phyloP scores from a whole-genome alignment of 139 green algal species.

The Micromonas pusilla region DNA sequence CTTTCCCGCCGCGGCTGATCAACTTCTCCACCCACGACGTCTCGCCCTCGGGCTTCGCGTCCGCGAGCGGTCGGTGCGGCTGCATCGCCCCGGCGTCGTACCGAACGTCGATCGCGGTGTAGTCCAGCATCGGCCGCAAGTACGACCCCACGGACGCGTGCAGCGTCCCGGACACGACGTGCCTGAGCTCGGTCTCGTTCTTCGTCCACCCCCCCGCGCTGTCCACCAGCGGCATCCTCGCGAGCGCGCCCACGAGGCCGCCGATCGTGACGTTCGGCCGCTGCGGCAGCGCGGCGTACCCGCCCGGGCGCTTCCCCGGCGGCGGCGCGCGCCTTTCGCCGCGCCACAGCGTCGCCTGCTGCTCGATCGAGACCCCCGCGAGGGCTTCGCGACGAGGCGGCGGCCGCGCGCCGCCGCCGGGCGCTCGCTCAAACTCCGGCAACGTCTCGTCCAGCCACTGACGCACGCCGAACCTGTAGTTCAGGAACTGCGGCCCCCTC shows the following conservation, averaged over 20 bases:
- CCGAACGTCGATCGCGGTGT: background rate
- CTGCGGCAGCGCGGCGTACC: slow-evolving; percentile 16
- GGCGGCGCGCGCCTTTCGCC: background rate
- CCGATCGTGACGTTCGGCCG: background rate
- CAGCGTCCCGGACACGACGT: background rate
- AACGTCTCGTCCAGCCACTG: slow-evolving; percentile 2
- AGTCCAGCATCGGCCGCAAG: slow-evolving; percentile 6
- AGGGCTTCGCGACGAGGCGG: background rate
- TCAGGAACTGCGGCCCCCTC: background rate
- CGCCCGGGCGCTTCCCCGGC: background rate
- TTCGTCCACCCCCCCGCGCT: background rate
- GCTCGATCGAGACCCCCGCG: background rate
- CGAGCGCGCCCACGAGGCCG: background rate
- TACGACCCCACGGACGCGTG: slow-evolving; percentile 11
- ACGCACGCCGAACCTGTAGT: slow-evolving; percentile 4
- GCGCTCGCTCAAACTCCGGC: background rate
- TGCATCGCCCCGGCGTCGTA: background rate
- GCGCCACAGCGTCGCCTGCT: slow-evolving; percentile 6
- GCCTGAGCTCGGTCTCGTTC: background rate
- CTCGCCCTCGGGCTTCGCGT: background rate
- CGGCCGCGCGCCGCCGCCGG: background rate
- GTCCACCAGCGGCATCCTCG: background rate
- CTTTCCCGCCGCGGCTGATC: background rate
- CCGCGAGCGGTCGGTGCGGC: background rate
- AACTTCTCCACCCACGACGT: background rate